Evolutionary conservation across 495 filamentous ascomycete species (phyloP), one percentile per base, ranked within the genome.

Genomic region (Lepidopterella palustris): DNA sequence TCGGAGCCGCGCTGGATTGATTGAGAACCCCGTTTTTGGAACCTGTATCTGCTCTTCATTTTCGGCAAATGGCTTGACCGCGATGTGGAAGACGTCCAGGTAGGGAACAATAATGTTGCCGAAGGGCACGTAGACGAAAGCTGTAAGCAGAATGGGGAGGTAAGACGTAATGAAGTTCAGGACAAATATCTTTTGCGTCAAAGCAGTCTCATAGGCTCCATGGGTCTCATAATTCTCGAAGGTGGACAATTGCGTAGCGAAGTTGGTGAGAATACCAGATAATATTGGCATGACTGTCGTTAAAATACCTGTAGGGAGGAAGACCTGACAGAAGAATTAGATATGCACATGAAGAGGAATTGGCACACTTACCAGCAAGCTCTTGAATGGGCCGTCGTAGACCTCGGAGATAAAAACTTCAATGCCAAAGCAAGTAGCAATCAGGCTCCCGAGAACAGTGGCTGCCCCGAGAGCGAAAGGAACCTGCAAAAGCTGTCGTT

Each of bases 111-210:
- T 84, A 31, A 88, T 64, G 64, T 82, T 85, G 6, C 88, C 93
- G 71, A 97, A 98, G 0, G 93, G 95, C 24, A 98, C 88, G 65
- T 98, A 98, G 55, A 98, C 86, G 70, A 98, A 98, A 6, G 93
- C 91, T 0, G 93, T 97, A 13, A 98, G 77, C 72, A 95, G 87
- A 28, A 98, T 84, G 0, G 90, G 87, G 3, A 96, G 82, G 68
- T 97, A 98, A 0, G 93, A 97, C 11, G 90, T 96, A 68, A 98
- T 93, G 68, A 97, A 96, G 76, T 98, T 97, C 63, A 98, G 80
- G 23, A 98, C 82, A 64, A 98, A 97, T 45, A 95, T 82, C 73
- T 98, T 98, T 66, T 84, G 83, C 3, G 90, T 91, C 68, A 97
- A 78, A 1, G 90, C 86, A 3, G 82, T 80, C 61, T 95, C 84